Percentiles rank a stretch among this genome's conserved stretches.
These are phyloP conservation scores for Wallemia mellicola DNA, from an alignment of 1,284 basidiomycete species.

Conservation along the genomic window DNA sequence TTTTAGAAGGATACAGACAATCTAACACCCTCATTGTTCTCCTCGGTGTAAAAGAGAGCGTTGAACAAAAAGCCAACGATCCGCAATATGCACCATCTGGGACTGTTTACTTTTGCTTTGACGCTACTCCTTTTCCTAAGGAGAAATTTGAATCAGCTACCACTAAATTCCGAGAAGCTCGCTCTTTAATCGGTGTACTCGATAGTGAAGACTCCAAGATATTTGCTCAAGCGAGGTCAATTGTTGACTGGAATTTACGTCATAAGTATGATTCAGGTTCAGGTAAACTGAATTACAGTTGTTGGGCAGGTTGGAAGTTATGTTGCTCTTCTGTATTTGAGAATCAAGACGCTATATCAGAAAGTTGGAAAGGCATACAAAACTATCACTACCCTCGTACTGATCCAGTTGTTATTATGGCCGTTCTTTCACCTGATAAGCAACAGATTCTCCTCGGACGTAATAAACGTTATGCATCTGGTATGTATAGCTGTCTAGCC, in stretches of 20 bases:
- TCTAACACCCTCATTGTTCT: not conserved
- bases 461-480: slow-evolving; percentile 22
- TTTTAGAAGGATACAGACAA: not conserved
- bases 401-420: slow-evolving; percentile 70
- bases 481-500: slow-evolving; percentile 48
- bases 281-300: slow-evolving; percentile 46
- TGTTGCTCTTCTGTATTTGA: slow-evolving; percentile 32
- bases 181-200: not conserved
- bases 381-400: slow-evolving; percentile 71
- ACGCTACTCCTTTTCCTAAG: not conserved
- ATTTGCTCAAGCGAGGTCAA: not conserved
- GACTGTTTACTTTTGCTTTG: not conserved
- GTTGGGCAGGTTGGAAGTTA: slow-evolving; percentile 91
- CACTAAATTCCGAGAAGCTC: not conserved
- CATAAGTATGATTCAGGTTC: slow-evolving; percentile 40
- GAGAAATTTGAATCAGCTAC: not conserved
- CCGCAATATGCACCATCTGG: not conserved
- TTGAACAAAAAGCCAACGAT: not conserved
- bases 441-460: slow-evolving; percentile 63
- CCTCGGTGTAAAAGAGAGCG: not conserved
- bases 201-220: not conserved
- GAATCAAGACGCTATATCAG: slow-evolving; percentile 26
- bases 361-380: slow-evolving; percentile 47
- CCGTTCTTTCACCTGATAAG: slow-evolving; percentile 41
- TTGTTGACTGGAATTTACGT: slow-evolving; percentile 37